phyloP scores from a whole-genome alignment of 2,329 filamentous ascomycete genomes.

The Zymoseptoria passerinii region DNA sequence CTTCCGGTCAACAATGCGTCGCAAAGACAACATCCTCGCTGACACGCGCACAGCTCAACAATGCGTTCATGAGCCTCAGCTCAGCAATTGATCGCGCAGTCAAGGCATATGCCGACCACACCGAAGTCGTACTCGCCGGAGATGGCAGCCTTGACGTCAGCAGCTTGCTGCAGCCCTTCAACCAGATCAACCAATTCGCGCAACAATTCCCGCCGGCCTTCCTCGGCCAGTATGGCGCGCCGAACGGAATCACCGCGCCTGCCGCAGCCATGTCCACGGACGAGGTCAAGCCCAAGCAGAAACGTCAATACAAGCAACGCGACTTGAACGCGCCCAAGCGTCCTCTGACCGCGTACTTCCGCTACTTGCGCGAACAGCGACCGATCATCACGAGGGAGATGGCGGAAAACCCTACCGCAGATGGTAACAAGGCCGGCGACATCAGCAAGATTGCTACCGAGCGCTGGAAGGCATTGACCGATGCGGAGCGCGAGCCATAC shows the following conservation, averaged over 20 bases:
- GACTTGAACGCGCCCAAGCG: constrained; percentile 94
- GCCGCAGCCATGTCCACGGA: not conserved
- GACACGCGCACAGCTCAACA: constrained; percentile 51
- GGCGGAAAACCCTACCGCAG: constrained; percentile 45
- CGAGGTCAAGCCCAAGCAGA: constrained; percentile 21
- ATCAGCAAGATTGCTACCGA: constrained; percentile 81
- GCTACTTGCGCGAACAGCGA: constrained; percentile 85
- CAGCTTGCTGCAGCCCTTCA: constrained; percentile 24
- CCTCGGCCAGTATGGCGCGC: not conserved
- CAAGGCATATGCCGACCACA: constrained; percentile 79
- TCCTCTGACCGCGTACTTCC: constrained; percentile 86
- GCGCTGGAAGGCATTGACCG: constrained; percentile 72
- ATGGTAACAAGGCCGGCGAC: constrained; percentile 71
- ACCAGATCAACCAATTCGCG: constrained; percentile 17
- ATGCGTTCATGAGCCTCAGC: constrained; percentile 70
- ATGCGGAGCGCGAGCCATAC: constrained; percentile 63
- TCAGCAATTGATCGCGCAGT: constrained; percentile 71
- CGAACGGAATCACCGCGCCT: not conserved
- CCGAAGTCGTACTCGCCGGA: constrained; percentile 65
- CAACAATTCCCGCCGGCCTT: constrained; percentile 9
- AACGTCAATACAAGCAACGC: constrained; percentile 40
- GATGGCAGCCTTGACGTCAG: constrained; percentile 27
- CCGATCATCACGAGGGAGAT: constrained; percentile 64
- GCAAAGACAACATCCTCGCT: not conserved
- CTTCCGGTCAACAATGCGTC: no score